phyloP scores from a whole-genome alignment of 176 grass and related monocot species.

The Saccharum spontaneum region DNA sequence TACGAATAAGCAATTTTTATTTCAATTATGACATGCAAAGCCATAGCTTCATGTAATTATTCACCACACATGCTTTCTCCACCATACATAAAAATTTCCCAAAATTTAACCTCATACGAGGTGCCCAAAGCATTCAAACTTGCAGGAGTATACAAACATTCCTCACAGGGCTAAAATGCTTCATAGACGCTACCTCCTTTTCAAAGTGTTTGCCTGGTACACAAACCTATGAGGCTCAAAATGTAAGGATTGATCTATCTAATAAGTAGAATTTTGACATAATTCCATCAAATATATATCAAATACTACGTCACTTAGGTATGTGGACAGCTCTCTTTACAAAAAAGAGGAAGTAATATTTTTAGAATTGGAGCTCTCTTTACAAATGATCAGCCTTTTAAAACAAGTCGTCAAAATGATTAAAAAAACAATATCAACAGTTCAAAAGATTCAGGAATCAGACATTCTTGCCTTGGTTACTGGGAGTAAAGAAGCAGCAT shows the following conservation, averaged over 20 bases:
- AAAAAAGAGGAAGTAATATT: background rate
- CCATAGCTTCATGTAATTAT: background rate
- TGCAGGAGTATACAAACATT: conserved; percentile 21
- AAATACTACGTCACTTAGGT: background rate
- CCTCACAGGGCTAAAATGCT: conserved; percentile 12
- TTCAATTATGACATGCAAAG: background rate
- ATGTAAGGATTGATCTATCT: background rate
- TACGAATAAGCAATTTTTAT: background rate
- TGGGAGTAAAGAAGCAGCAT: conserved; percentile 91
- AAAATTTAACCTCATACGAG: background rate
- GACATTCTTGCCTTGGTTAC: conserved; percentile 76
- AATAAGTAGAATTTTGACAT: background rate
- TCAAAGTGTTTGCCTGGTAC: background rate
- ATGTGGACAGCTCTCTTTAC: background rate
- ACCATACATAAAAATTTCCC: background rate
- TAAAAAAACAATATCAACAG: conserved; percentile 15
- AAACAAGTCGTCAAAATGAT: background rate
- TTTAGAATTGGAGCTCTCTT: conserved; percentile 7
- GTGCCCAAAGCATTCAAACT: background rate
- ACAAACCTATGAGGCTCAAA: background rate
- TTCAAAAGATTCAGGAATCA: conserved; percentile 29
- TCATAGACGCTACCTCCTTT: background rate
- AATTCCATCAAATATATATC: background rate
- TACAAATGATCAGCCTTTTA: conserved; percentile 6
- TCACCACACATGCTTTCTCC: background rate